Base-by-base conservation (phyloP, 192 early-diverging fungal species). In the Rhizophlyctis rosea region DNA sequence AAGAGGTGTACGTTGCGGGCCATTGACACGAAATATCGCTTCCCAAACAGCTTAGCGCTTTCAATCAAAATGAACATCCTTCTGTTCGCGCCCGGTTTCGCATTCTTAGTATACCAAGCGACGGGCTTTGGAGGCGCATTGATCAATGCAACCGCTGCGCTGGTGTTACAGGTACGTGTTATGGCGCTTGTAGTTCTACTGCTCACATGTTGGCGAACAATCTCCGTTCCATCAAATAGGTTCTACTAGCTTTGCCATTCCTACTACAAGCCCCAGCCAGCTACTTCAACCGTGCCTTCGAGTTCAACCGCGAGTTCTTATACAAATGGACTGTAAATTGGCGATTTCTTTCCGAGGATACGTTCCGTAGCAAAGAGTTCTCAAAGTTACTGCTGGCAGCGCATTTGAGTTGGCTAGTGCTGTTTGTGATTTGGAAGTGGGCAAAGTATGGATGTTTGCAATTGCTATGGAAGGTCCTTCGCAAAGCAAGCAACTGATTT, bases 321-420 rank as follows among this genome's bases (percentile, higher is more conserved):
- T 96, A 87, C 73, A 84, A 86, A 28, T 96, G 94, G 94, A 96
- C 96, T 0, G 93, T 96, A 11, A 98, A 98, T 63, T 98, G 96
- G 96, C 78, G 87, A 36, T 89, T 96, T 61, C 44, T 96, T 4
- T 77, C 81, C 44, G 81, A 86, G 47, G 69, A 81, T 11, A 73
- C 77, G 13, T 98, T 98, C 75, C 39, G 78, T 25, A 86, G 82
- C 64, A 27, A 23, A 3, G 36, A 47, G 1, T 91, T 90, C 70
- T 81, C 91, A 1, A 69, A 56, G 13, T 11, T 50, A 23, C 68
- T 96, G 57, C 59, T 95, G 4, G 65, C 48, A 0, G 65, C 74
- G 1, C 94, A 96, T 63, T 62, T 83, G 2, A 39, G 62, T 2
- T 71, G 90, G 0, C 67, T 98, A 27, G 57, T 83, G 9, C 56